A percentile compares a stretch with the other conserved stretches of the same genome.
These are phyloP conservation scores for Toxoplasma gondii DNA, from an alignment of 169 alveolate genomes.

Conservation along the genomic window DNA sequence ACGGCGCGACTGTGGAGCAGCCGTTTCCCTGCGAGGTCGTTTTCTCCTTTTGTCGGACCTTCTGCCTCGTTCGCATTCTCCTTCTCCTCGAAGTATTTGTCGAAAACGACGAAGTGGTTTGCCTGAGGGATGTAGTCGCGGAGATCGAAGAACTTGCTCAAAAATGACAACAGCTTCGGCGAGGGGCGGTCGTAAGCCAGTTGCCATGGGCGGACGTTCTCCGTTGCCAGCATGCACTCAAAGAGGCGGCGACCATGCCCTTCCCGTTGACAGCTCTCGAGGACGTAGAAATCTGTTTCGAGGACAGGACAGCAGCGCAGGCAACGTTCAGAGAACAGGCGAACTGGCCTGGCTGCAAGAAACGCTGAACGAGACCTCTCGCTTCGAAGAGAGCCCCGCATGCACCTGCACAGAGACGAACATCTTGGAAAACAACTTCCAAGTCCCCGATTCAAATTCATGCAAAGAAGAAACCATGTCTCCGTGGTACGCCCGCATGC, in stretches of 20 bases:
- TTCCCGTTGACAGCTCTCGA: conserved; percentile 83
- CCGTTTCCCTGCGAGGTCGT: no score
- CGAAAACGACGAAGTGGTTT: conserved; percentile 78
- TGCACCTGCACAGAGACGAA: not conserved
- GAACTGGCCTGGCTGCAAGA: not conserved
- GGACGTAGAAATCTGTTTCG: conserved; percentile 90
- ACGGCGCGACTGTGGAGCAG: no score
- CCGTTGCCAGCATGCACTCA: conserved; percentile 77
- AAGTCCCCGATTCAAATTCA: no score
- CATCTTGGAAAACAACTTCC: no score
- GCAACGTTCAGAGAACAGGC: not conserved
- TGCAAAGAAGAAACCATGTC: no score
- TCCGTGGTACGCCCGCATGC: no score
- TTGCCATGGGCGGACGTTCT: conserved; percentile 77
- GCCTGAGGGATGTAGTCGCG: conserved; percentile 79
- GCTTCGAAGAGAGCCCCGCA: not conserved
- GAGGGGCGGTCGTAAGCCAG: conserved; percentile 92
- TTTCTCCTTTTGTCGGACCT: no score
- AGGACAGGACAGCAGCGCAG: conserved; percentile 68
- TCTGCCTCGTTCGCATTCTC: no score
- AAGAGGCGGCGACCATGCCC: conserved; percentile 82
- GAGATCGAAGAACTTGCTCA: conserved; percentile 82
- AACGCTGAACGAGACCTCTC: not conserved
- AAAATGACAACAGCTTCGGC: conserved; percentile 79
- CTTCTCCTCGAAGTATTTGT: not conserved